Base-by-base conservation (phyloP, 163 green algal species). In the Chloroidium sp. region DNA sequence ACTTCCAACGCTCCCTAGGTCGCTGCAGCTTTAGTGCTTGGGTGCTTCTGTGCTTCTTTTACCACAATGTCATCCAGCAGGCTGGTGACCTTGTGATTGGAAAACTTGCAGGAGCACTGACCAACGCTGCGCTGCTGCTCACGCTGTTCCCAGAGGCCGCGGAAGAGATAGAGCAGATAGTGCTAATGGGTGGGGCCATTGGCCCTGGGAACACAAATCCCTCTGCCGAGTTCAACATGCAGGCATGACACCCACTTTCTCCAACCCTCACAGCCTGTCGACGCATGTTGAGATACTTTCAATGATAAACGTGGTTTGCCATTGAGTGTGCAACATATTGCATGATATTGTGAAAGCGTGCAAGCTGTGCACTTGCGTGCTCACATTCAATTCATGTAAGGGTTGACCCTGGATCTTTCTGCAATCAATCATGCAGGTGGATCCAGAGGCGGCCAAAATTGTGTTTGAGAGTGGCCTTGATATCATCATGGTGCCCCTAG, bases 401-500 rank as follows among this genome's bases (percentile, higher is more conserved):
- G 36, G 36, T 36, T 36, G 36, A 36, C 36, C 36, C 36, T 36
- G 36, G 36, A 36, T 69, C 4, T 62, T 85, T 4, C 61, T 83
- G 61, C 86, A 93, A 79, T 93, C 86, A 93, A 93, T 81, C 76
- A 68, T 72, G 64, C 87, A 96, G 84, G 86, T 82, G 0, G 95
- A 99, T 80, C 96, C 96, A 8, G 94, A 99, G 82, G 96, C 96
- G 4, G 95, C 95, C 0, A 91, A 93, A 13, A 84, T 97, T 0
- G 94, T 99, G 14, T 95, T 98, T 77, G 85, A 97, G 78, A 86
- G 79, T 1, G 91, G 91, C 0, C 87, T 92, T 8, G 61, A 62
- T 2, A 36, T 86, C 3, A 74, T 83, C 14, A 98, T 98, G 94
- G 87, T 98, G 60, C 95, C 95, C 0, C 82, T 98, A 8, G 95